Percentiles rank a stretch among this genome's conserved stretches.
Evolutionary conservation across 192 early-diverging fungal species (phyloP).

Genomic region (Coemansia sp.): DNA sequence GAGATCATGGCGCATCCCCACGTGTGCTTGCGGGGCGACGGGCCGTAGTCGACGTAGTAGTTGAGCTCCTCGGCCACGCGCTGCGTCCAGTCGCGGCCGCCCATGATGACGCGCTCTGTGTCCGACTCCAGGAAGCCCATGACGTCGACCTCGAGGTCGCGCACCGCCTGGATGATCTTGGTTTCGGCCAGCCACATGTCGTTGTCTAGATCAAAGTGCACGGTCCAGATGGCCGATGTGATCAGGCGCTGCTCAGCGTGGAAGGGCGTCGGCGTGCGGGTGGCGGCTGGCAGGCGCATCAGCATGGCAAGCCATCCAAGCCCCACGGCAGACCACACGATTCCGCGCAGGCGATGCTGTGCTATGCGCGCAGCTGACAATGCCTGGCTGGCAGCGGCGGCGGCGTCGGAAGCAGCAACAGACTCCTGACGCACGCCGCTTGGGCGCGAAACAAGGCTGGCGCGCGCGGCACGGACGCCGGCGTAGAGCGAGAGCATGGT

Average conservation of each 20-base stretch:
- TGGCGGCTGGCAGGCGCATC: conserved; percentile 54
- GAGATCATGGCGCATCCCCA: conserved; percentile 86
- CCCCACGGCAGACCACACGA: conserved; percentile 13
- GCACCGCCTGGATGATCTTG: conserved; percentile 70
- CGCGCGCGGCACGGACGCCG: conserved; percentile 57
- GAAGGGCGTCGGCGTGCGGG: conserved; percentile 58
- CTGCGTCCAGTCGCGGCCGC: conserved; percentile 80
- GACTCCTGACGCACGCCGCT: not conserved
- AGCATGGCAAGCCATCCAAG: conserved; percentile 47
- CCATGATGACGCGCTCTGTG: conserved; percentile 79
- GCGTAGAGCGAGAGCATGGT: conserved; percentile 60
- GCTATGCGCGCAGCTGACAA: conserved; percentile 2
- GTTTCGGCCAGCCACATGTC: conserved; percentile 80
- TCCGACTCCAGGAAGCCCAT: conserved; percentile 80
- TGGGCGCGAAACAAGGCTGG: conserved; percentile 16
- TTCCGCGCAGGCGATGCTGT: conserved; percentile 18
- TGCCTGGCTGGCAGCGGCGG: not conserved
- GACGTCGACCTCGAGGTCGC: conserved; percentile 78
- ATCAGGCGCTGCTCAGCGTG: conserved; percentile 66
- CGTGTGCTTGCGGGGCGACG: conserved; percentile 82
- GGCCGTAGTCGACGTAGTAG: conserved; percentile 80
- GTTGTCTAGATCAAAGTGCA: conserved; percentile 84
- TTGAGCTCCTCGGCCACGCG: conserved; percentile 73
- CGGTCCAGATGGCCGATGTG: conserved; percentile 81
- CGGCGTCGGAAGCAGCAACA: not conserved